These are phyloP conservation scores for Thinopyrum elongatum DNA, from an alignment of 176 grass and related monocot species.

Conservation along the genomic window DNA sequence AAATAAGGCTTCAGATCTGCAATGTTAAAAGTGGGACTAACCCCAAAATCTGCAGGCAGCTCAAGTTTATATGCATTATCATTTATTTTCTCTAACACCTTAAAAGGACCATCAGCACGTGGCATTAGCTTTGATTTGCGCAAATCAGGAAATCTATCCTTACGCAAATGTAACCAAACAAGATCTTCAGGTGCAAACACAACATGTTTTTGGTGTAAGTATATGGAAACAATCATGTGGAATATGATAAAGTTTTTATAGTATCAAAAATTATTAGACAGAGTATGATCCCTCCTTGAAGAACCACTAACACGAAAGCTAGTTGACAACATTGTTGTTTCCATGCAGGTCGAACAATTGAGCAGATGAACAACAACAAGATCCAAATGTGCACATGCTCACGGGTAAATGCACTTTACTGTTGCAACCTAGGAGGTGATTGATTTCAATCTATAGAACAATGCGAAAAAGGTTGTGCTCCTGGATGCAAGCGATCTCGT, in stretches of 20 bases:
- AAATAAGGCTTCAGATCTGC: too few species aligned
- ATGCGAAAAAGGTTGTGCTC: not conserved
- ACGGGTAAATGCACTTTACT: not conserved
- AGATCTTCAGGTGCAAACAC: too few species aligned
- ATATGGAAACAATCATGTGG: not conserved
- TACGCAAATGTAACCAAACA: too few species aligned
- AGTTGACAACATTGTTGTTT: not conserved
- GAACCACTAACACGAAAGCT: not conserved
- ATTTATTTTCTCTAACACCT: too few species aligned
- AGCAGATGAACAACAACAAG: not conserved
- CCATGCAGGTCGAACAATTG: not conserved
- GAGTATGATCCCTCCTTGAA: not conserved
- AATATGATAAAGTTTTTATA: too few species aligned
- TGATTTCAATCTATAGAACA: not conserved
- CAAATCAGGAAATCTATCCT: too few species aligned
- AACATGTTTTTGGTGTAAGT: too few species aligned
- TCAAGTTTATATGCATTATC: too few species aligned
- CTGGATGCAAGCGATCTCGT: not conserved
- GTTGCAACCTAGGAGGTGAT: not conserved
- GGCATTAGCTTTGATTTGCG: too few species aligned
- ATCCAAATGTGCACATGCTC: not conserved
- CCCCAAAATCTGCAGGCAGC: too few species aligned
- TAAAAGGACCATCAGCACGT: too few species aligned
- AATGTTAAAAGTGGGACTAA: too few species aligned
- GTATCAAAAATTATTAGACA: not conserved